These are phyloP conservation scores for Alternaria dauci DNA, from an alignment of 2,329 filamentous ascomycete species.

Conservation along the genomic window DNA sequence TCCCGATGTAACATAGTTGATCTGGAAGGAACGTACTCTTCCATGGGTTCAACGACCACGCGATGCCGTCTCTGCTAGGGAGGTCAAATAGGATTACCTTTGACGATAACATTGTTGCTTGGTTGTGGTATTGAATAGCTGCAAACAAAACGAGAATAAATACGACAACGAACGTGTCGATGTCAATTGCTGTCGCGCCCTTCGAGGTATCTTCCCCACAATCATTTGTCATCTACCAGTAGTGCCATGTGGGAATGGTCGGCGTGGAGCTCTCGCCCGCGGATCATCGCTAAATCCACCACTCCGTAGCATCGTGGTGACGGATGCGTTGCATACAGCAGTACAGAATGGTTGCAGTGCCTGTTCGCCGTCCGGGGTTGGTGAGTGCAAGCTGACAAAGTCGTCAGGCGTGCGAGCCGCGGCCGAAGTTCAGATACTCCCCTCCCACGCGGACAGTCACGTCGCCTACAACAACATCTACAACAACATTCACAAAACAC, in stretches of 20 bases:
- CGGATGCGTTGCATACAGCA: neutral
- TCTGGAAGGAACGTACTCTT: slow-evolving; percentile 62
- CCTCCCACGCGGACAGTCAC: neutral
- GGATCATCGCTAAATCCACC: neutral
- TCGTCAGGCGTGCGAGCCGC: neutral
- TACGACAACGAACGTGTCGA: neutral
- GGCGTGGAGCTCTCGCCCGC: slow-evolving; percentile 1
- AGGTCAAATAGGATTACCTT: slow-evolving; percentile 69
- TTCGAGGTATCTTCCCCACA: slow-evolving; percentile 1
- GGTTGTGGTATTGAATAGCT: neutral
- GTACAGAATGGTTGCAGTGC: neutral
- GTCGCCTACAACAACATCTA: neutral
- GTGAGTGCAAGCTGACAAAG: neutral
- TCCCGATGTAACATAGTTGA: neutral
- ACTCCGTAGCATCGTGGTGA: neutral
- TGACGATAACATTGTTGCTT: slow-evolving; percentile 32
- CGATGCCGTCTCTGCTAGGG: slow-evolving; percentile 60
- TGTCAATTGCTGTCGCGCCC: neutral
- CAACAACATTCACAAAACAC: neutral
- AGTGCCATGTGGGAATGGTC: slow-evolving; percentile 7
- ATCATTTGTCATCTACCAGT: slow-evolving; percentile 8
- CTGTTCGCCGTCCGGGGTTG: neutral
- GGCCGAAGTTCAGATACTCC: neutral
- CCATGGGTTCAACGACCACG: slow-evolving; percentile 76
- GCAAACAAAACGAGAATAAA: neutral